Conservation (phyloP, 2,329 filamentous ascomycete genomes). For the Ophiostoma tasmaniense region DNA sequence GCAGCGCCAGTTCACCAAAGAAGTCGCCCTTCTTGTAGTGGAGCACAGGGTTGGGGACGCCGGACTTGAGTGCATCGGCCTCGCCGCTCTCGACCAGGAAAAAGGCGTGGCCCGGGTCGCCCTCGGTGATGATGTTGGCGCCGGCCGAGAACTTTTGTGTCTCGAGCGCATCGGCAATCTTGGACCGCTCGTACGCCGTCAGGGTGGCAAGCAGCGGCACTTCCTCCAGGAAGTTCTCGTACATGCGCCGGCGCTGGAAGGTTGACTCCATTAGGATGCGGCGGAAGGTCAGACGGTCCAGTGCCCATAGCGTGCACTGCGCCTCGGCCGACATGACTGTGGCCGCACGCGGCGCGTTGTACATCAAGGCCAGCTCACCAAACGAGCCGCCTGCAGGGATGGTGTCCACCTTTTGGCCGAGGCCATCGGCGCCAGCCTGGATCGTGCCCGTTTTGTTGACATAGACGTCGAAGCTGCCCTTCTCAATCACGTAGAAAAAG, state of each 20-base stretch:
- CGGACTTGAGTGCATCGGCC: conserved; percentile 79
- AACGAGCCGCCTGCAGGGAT: conserved; percentile 89
- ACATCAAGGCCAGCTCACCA: conserved; percentile 95
- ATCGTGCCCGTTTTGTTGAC: conserved; percentile 71
- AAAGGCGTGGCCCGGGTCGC: conserved; percentile 85
- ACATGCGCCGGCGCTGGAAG: conserved; percentile 91
- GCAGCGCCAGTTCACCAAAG: conserved; percentile 88
- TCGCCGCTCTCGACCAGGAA: conserved; percentile 83
- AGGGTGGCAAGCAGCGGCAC: conserved; percentile 77
- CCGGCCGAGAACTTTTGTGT: conserved; percentile 76
- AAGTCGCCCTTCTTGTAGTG: conserved; percentile 87
- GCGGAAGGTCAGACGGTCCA: conserved; percentile 93
- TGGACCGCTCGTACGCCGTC: conserved; percentile 87
- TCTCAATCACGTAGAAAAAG: conserved; percentile 96
- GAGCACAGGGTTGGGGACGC: conserved; percentile 60
- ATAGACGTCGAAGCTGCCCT: conserved; percentile 81
- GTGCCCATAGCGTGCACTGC: conserved; percentile 77
- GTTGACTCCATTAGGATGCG: conserved; percentile 97
- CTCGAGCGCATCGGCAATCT: conserved; percentile 94
- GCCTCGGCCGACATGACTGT: conserved; percentile 80
- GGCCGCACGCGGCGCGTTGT: conserved; percentile 91
- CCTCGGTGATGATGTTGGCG: conserved; percentile 80
- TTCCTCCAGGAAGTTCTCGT: conserved; percentile 92
- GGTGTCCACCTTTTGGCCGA: conserved; percentile 72
- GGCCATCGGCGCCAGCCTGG: conserved; percentile 70